phyloP scores from a whole-genome alignment of 192 early-diverging fungal genomes.

The Helicostylum pulchrum region DNA sequence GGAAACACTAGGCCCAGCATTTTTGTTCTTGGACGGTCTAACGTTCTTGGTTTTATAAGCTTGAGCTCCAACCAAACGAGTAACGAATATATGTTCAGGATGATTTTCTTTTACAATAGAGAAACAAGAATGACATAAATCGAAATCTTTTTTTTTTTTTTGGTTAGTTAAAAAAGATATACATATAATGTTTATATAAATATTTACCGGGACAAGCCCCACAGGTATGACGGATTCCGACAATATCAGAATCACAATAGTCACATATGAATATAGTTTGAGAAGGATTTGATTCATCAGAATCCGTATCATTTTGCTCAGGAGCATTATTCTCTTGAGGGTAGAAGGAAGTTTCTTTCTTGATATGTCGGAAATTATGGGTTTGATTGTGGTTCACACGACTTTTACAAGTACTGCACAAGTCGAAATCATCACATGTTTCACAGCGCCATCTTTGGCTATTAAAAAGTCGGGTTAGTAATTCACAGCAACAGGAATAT shows the following conservation, averaged over 20 bases:
- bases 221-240: slow-evolving; percentile 59
- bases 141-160: slow-evolving; percentile 40
- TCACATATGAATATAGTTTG: slow-evolving; percentile 40
- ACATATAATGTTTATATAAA: neutral
- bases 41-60: neutral
- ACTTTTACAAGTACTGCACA: slow-evolving; percentile 40
- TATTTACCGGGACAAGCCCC: slow-evolving; percentile 38
- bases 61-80: slow-evolving; percentile 1
- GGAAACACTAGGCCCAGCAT: neutral
- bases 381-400: slow-evolving; percentile 25
- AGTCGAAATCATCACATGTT: slow-evolving; percentile 53
- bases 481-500: no score
- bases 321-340: neutral
- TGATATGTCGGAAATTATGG: neutral
- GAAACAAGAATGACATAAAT: slow-evolving; percentile 57
- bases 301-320: neutral
- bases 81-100: slow-evolving; percentile 43
- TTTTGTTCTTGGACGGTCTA: slow-evolving; percentile 32
- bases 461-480: no score
- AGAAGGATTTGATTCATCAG: neutral
- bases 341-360: neutral
- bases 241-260: slow-evolving; percentile 50
- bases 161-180: neutral
- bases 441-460: slow-evolving; percentile 46
- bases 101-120: slow-evolving; percentile 38